Base-by-base conservation (phyloP, 2,329 filamentous ascomycete species). In the Beauveria sp. region DNA sequence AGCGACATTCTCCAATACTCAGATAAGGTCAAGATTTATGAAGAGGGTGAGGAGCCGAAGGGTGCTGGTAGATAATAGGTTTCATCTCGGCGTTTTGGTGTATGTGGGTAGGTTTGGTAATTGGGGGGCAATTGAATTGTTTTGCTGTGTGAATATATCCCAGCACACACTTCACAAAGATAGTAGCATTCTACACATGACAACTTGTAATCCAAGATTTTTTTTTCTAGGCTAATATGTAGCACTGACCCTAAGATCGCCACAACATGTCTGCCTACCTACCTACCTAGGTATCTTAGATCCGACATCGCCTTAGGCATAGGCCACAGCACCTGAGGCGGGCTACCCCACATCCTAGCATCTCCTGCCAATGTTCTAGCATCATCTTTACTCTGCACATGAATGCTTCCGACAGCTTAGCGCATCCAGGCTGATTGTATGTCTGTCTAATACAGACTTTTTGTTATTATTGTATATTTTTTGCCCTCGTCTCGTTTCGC, bases 1-100 rank as follows among this genome's bases (percentile, higher is more conserved):
- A 96, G 91, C 66, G 88, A 90, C 64, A 98, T 99, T 64, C 77
- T 75, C 42, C 83, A 91, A 69, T 97, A 97, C 73, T 87, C 92
- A 0, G 87, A 88, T 40, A 91, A 87, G 68, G 90, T 97, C 28
- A 87, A 90, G 76, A 87, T 98, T 51, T 90, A 85, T 67, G 90
- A 95, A 62, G 86, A 91, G 18, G 73, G 68, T 2, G 20, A 63
- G 51, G 24, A 20, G 50, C 38, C 48, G n/a, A 62, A 45, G 45
- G 58, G 28, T 16, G 50, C 16, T 18, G 34, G 16, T 51, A 55
- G 18, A 52, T 40, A 49, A 49, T 26, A 16, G 20, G 28, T 24
- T 43, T 18, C 5, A 28, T 43, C 24, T 55, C 50, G 52, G 46
- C 60, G 60, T 55, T 61, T 54, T 38, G 58, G 50, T 42, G 58